Evolutionary conservation across 2,329 filamentous ascomycete species (phyloP).

Genomic region (Dothiorella sarmentorum): DNA sequence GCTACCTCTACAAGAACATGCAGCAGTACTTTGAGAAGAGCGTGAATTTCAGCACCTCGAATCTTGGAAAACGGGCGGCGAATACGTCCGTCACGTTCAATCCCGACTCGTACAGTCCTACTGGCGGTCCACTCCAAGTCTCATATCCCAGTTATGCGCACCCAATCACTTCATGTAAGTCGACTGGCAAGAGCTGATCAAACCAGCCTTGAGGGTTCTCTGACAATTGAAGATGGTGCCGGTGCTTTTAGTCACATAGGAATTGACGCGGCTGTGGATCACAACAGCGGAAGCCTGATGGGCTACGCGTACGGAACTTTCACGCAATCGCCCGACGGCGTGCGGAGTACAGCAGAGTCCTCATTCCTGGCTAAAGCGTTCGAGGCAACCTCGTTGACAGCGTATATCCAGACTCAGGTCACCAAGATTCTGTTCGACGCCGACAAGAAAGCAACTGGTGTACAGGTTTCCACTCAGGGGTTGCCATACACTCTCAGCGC

Average conservation of each 20-base stretch:
- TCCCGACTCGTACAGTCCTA: neutral
- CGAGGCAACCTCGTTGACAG: conserved; percentile 16
- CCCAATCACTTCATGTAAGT: conserved; percentile 25
- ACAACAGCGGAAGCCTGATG: conserved; percentile 25
- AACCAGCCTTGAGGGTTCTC: too few species aligned
- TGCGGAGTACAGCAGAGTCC: conserved; percentile 25
- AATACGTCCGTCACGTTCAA: neutral
- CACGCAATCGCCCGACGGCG: conserved; percentile 24
- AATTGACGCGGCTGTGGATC: conserved; percentile 21
- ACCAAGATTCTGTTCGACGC: conserved; percentile 30
- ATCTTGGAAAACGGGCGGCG: neutral
- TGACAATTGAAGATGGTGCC: neutral
- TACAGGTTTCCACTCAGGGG: conserved; percentile 26
- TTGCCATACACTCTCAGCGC: conserved; percentile 24
- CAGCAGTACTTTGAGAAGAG: conserved; percentile 23
- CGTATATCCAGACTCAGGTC: conserved; percentile 29
- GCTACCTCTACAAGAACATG: conserved; percentile 22
- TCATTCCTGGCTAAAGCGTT: conserved; percentile 22
- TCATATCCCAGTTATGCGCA: conserved; percentile 30
- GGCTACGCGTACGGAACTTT: conserved; percentile 32
- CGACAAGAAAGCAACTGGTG: conserved; percentile 25
- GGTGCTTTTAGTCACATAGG: conserved; percentile 24
- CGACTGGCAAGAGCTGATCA: neutral
- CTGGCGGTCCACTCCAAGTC: conserved; percentile 25
- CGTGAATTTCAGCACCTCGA: conserved; percentile 17